Evolutionary conservation across 129 eudicot genomes (phyloP).

Genomic region (Silybum marianum): DNA sequence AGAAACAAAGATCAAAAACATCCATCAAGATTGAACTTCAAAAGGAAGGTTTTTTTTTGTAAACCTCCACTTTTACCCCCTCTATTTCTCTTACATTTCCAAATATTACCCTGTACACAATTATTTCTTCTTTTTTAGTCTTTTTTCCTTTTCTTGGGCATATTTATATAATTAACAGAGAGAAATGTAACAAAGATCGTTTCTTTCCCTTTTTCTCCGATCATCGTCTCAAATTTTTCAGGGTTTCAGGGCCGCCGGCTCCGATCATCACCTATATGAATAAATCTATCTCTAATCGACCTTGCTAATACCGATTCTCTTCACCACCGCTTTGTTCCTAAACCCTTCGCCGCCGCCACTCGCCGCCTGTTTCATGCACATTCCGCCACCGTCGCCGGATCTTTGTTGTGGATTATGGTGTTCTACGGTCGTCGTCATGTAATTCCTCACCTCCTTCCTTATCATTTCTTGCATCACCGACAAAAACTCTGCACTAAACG

Average conservation of each 20-base stretch:
- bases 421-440: slow-evolving; percentile 63
- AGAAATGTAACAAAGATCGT: slow-evolving; percentile 31
- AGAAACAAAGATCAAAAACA: neutral
- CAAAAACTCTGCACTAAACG: slow-evolving; percentile 62
- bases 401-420: slow-evolving; percentile 34
- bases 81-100: neutral
- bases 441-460: slow-evolving; percentile 74
- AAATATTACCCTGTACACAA: slow-evolving; percentile 32
- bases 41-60: neutral
- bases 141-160: neutral
- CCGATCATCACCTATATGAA: slow-evolving; percentile 27
- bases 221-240: slow-evolving; percentile 18
- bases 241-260: neutral
- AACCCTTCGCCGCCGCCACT: slow-evolving; percentile 46
- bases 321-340: slow-evolving; percentile 62
- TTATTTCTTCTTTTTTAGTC: slow-evolving; percentile 13
- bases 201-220: slow-evolving; percentile 23
- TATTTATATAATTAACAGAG: slow-evolving; percentile 27
- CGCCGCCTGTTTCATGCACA: slow-evolving; percentile 40
- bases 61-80: slow-evolving; percentile 21
- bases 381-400: slow-evolving; percentile 34
- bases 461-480: slow-evolving; percentile 94
- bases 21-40: neutral
- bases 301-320: slow-evolving; percentile 78
- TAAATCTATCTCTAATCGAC: slow-evolving; percentile 45